Evolutionary conservation across 441 rosid genomes (phyloP), one percentile per base, ranked within the genome.

Genomic region (Arabidopsis hybrid): DNA sequence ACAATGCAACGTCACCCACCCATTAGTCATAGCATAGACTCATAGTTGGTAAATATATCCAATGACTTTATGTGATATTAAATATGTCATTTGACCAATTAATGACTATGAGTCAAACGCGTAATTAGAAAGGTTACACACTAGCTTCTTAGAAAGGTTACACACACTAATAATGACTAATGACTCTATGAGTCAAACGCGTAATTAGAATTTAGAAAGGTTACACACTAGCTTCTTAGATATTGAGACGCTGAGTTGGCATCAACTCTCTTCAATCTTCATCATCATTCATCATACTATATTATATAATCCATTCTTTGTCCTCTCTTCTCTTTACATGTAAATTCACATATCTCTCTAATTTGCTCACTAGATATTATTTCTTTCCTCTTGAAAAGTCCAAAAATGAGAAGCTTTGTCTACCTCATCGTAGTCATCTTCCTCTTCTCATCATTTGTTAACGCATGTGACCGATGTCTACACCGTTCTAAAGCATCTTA

Each of bases 391-490:
- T 21, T 21, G 26, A 18, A 1, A 4, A 17, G 1, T 17, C 1
- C 1, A 51, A 26, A 4, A 6, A 52, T 52, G 58, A 5, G 14
- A 21, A 52, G 58, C 51, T 66, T 82, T 61, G 35, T 73, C 71
- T 79, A 87, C 70, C 26, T 72, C 56, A 46, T 73, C 56, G 76
- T 83, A 36, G 56, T 82, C 9, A 39, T 86, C 76, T 35, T 82
- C 32, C 47, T 86, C 17, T 4, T 80, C 71, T 65, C 36, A 18
- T 85, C 93, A 1, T 82, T 80, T 9, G 87, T 80, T 31, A 18
- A 82, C 52, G 91, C 92, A 18, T 93, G 97, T 65, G 96, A 93
- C 76, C 91, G 95, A 39, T 93, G 97, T 69, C 78, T 84, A 39
- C 96, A 91, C 76, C 83, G 69, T 70, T 59, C 88, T 61, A 91